Evolutionary conservation across 2,329 filamentous ascomycete species (phyloP), one percentile per base, ranked within the genome.

Genomic region (Pyrenophora teres): DNA sequence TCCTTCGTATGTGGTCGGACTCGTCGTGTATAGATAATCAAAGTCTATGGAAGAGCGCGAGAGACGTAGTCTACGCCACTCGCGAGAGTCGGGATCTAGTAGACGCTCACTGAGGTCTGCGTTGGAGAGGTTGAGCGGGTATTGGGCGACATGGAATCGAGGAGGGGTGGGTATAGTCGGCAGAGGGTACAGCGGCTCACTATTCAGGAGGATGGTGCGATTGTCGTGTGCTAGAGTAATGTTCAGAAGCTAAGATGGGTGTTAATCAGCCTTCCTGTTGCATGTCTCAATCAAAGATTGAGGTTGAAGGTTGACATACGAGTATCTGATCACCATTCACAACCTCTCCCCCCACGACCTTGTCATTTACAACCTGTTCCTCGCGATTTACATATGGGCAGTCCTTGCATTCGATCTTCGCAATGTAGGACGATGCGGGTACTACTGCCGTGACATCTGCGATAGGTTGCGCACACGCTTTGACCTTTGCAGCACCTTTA

Each of bases 371-470:
- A 6, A 61, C 50, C 8, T 44, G 49, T 21, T 52, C 33, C 13
- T 49, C 35, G 15, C 10, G 43, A 18, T 59, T 30, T 15, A 50
- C 37, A 39, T 60, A 61, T 3, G 61, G 56, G 36, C 70, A 72
- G 52, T 67, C 60, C 21, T 60, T 56, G 56, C 70, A 72, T 41
- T 64, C 59, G 9, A 72, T 54, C 44, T 63, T 70, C 7, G 67
- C 60, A n/a, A 67, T 53, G 56, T 70, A 71, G 42, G 60, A 65
- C n/a, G 52, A 49, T 44, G 56, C 65, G 25, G 63, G 59, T 35
- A 51, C 49, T 16, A 71, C 49, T 13, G 60, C 56, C 6, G 68
- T 62, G 19, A 70, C 57, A 21, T 58, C 33, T 31, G 63, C 54
- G 16, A 70, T 52, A 25, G 66, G 67, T 10, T 59, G 50, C 18